Base-by-base conservation (phyloP, 1,284 basidiomycete species). In the Irpex rosettiformis region DNA sequence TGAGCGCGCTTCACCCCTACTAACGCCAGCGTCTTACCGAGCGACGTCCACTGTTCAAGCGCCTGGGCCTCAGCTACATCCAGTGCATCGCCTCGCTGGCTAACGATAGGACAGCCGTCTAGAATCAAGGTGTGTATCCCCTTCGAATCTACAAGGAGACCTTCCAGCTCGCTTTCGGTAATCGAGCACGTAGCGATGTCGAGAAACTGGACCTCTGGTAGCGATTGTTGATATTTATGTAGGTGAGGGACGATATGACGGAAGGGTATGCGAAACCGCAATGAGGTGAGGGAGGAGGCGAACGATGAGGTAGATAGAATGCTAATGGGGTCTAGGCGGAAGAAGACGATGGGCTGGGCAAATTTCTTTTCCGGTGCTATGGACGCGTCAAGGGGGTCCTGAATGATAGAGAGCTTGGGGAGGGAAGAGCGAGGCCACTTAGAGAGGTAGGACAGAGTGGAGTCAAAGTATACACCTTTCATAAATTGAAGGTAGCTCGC, bases 261-360 rank as follows among this genome's bases (percentile, higher is more conserved):
- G 1, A 75, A 71, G 16, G 88, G 89, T 37, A 89, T 75, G 45
- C 84, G 82, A 29, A 91, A 69, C 10, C 84, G 78, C 52, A 89
- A 69, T 52, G 77, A 71, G 7, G 67, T 74, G 51, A 86, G 69
- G 16, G 75, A 68, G 30, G 64, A 67, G 27, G 80, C 61, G 40
- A 73, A 71, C 0, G 75, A 70, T 2, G 86, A 84, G 49, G 74
- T 73, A 6, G 80, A 68, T 52, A 89, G 73, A 1, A 66, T 63
- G 1, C 77, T 64, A 56, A 84, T 47, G 2, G 78, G 70, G 47
- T 85, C 79, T 29, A 90, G 75, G 18, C 77, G 78, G 67, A 88
- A 88, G 73, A 91, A 90, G 3, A 89, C 86, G 54, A 91, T 72
- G 0, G 89, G 88, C 65, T 91, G 88, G 1, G 89, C 88, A 60